Conservation (phyloP, 2,329 filamentous ascomycete species). For the Phoma herbarum region DNA sequence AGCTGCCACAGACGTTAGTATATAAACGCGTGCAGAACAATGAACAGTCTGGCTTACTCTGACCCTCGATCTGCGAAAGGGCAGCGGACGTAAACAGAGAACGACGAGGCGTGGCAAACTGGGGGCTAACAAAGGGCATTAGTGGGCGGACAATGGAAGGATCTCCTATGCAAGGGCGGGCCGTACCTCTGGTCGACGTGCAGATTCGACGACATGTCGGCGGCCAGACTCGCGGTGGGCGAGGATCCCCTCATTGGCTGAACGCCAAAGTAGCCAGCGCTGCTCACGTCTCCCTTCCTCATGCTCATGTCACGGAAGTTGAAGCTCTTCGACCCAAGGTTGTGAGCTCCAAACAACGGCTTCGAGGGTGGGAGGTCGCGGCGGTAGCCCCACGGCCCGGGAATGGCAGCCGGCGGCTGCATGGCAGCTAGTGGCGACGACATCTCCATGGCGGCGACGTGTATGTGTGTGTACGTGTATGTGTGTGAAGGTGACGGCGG, state of each 20-base stretch:
- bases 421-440: conserved; percentile 94
- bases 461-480: conserved; percentile 65
- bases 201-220: conserved; percentile 96
- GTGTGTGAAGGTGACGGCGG: neutral
- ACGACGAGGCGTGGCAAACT: conserved; percentile 81
- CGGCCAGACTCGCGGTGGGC: conserved; percentile 87
- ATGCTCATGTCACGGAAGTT: conserved; percentile 79
- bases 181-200: conserved; percentile 90
- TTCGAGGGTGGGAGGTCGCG: conserved; percentile 64
- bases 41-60: conserved; percentile 62
- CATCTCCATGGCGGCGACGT: conserved; percentile 89
- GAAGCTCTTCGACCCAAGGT: conserved; percentile 71
- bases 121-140: conserved; percentile 69
- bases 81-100: conserved; percentile 82
- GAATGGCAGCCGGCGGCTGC: conserved; percentile 72
- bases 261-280: conserved; percentile 73
- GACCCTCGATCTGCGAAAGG: conserved; percentile 65
- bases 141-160: conserved; percentile 38
- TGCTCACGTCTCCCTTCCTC: conserved; percentile 73
- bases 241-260: conserved; percentile 85
- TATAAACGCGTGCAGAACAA: conserved; percentile 2
- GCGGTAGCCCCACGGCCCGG: conserved; percentile 70
- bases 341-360: conserved; percentile 62
- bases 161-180: conserved; percentile 38
- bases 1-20: conserved; percentile 43